These are phyloP conservation scores for Fusarium abutilonis DNA, from an alignment of 2,329 filamentous ascomycete genomes.

Conservation along the genomic window DNA sequence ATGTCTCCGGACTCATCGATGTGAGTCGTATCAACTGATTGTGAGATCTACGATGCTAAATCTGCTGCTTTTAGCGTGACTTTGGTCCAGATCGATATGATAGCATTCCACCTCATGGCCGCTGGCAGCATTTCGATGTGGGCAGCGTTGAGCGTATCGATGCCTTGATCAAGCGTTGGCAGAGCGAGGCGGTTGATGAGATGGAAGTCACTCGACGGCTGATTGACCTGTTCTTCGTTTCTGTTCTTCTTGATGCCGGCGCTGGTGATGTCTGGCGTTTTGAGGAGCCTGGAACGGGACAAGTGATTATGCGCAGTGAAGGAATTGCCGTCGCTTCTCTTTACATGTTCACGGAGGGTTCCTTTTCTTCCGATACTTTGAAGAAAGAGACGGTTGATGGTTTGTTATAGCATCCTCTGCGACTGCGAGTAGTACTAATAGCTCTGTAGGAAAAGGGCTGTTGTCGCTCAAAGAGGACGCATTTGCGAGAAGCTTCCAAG, in stretches of 20 bases:
- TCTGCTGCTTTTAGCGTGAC: constrained; percentile 54
- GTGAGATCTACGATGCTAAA: neutral
- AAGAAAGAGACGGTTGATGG: constrained; percentile 48
- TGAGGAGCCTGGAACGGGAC: constrained; percentile 51
- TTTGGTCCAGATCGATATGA: constrained; percentile 59
- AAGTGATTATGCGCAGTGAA: constrained; percentile 56
- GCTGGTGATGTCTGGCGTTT: constrained; percentile 62
- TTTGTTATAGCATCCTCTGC: constrained; percentile 22
- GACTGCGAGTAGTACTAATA: neutral
- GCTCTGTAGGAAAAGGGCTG: constrained; percentile 48
- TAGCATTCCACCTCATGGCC: constrained; percentile 64
- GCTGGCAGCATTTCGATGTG: constrained; percentile 72
- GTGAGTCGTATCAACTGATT: constrained; percentile 40
- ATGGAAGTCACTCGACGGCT: constrained; percentile 62
- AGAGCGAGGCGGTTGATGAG: constrained; percentile 51
- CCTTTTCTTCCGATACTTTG: constrained; percentile 46
- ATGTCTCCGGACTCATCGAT: constrained; percentile 55
- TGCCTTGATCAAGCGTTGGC: constrained; percentile 58
- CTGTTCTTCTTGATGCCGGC: constrained; percentile 66
- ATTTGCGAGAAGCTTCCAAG: constrained; percentile 56
- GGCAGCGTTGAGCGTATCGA: constrained; percentile 62
- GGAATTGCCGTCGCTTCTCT: constrained; percentile 62
- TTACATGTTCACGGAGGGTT: constrained; percentile 59
- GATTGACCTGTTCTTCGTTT: constrained; percentile 70
- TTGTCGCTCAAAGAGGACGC: constrained; percentile 46